Base-by-base conservation (phyloP, 345 rosid species). In the Melaleuca quinquenervia region DNA sequence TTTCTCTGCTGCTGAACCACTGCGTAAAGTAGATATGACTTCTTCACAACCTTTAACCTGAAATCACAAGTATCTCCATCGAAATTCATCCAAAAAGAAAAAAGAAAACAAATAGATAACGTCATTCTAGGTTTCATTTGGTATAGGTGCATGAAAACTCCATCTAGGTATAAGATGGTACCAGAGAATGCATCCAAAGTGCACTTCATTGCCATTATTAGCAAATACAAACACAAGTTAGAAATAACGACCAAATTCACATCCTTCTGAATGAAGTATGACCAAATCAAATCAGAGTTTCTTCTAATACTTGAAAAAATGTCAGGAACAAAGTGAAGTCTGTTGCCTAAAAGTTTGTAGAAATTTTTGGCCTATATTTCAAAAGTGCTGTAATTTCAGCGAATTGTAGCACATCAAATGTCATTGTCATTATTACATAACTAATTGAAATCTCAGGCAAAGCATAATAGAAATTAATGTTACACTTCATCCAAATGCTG, bases 1-100 rank as follows among this genome's bases (percentile, higher is more conserved):
- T 93, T 89, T 98, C 88, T 92, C 98, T 87, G 99, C 99, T 60
- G 99, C 99, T 87, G 96, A 95, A 84, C 99, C 99, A 87, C 91
- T 96, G 87, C 99, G 99, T 85, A 98, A 85, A 82, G 94, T 94
- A 86, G 98, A 96, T 75, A 98, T 89, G 74, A 92, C 84, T 82
- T 95, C 97, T 87, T 93, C 87, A 92, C 95, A 93, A 86, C 90
- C 96, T 91, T 93, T 96, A 86, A 91, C 94, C 99, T 98, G 97
- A 85, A 90, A 88, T n/a, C 44, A 48, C 83, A 84, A 58, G 82
- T 78, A 32, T 9, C 80, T 36, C 48, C 80, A 70, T 36, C 36
- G 48, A 70, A 64, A 70, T 70, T 70, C 24, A 36, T 70, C 24
- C 41, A 41, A 41, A 41, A 70, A 70, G 18, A 20, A 11, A 70